Conservation (phyloP, 2,329 filamentous ascomycete genomes). For the Exophiala aquamarina region DNA sequence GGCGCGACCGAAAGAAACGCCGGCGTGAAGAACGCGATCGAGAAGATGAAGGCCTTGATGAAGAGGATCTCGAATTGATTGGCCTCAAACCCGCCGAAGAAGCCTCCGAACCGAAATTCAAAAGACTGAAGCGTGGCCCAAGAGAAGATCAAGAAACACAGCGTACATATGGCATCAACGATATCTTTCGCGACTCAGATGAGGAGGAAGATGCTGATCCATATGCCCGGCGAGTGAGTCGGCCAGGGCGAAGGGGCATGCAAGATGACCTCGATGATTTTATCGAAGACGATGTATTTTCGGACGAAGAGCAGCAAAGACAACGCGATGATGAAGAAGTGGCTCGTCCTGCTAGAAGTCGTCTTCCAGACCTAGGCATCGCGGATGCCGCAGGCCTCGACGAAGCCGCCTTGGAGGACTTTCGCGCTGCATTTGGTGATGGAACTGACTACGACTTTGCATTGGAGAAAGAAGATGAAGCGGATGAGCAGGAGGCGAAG, state of each 20-base stretch:
- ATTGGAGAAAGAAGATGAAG: constrained; percentile 80
- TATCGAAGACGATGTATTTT: constrained; percentile 93
- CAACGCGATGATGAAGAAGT: constrained; percentile 86
- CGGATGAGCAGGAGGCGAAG: constrained; percentile 72
- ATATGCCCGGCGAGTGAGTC: constrained; percentile 37
- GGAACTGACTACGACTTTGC: constrained; percentile 97
- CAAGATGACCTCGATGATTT: constrained; percentile 90
- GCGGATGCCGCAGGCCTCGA: constrained; percentile 83
- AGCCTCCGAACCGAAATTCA: constrained; percentile 74
- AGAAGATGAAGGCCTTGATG: constrained; percentile 81
- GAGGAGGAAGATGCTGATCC: constrained; percentile 65
- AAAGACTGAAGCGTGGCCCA: constrained; percentile 91
- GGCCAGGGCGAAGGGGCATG: constrained; percentile 55
- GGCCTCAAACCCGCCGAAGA: constrained; percentile 66
- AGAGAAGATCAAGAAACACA: constrained; percentile 68
- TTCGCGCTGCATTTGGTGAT: constrained; percentile 93
- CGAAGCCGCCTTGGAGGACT: constrained; percentile 90
- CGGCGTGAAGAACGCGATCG: constrained; percentile 74
- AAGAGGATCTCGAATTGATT: constrained; percentile 94
- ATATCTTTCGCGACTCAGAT: constrained; percentile 96
- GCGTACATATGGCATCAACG: constrained; percentile 70
- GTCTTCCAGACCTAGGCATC: constrained; percentile 64
- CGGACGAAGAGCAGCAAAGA: constrained; percentile 75
- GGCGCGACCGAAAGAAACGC: constrained; percentile 72
- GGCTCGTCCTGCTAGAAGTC: constrained; percentile 68